Evolutionary conservation across 495 filamentous ascomycete species (phyloP).

Genomic region (Parmelia sp.): DNA sequence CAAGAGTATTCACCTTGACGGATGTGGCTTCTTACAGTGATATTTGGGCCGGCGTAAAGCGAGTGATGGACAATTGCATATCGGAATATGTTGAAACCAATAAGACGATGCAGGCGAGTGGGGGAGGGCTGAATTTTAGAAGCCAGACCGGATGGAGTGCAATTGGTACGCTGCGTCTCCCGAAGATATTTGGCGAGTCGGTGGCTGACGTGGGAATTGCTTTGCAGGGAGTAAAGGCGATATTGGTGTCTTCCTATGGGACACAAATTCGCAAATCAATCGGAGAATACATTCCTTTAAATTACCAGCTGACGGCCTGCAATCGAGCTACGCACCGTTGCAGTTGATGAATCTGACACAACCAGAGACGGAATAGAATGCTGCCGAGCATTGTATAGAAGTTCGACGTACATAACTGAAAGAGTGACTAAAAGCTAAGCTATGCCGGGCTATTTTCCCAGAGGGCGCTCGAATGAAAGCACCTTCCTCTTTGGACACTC

Average conservation of each 20-base stretch:
- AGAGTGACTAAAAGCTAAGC: not conserved
- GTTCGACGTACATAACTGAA: not conserved
- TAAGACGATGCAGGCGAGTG: not conserved
- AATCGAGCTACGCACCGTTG: not conserved
- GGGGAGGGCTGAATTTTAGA: not conserved
- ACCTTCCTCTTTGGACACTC: not conserved
- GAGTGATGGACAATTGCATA: slow-evolving; percentile 1
- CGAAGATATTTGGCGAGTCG: not conserved
- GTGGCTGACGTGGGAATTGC: not conserved
- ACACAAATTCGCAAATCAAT: not conserved
- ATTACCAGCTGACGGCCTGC: not conserved
- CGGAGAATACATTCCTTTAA: not conserved
- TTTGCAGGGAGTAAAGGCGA: slow-evolving; percentile 4
- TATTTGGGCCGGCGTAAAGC: not conserved
- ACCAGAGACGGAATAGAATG: not conserved
- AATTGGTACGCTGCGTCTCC: not conserved
- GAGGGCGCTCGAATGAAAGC: not conserved
- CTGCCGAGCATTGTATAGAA: not conserved
- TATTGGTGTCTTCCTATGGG: slow-evolving; percentile 16
- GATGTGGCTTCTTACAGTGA: slow-evolving; percentile 8
- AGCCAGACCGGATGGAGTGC: slow-evolving; percentile 9
- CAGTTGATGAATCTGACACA: not conserved
- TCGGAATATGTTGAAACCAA: not conserved
- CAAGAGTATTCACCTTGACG: not conserved
- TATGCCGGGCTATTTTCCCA: not conserved